Base-by-base conservation (phyloP, 2,329 filamentous ascomycete genomes). In the Cryphonectria parasitica region DNA sequence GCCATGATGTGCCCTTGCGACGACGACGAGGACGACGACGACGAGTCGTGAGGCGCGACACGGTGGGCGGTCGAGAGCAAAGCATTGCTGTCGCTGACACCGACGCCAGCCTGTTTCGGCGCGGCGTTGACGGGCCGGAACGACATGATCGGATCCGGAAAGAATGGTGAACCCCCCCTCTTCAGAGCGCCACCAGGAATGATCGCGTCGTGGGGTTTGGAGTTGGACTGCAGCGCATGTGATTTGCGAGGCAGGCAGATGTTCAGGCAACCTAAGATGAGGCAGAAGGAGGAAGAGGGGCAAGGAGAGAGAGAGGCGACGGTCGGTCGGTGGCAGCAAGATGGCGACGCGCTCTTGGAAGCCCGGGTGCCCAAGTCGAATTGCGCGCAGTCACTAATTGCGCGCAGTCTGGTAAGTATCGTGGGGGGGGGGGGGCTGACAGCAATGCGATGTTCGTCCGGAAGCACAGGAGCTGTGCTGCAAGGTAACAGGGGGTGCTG, bases 91-190 rank as follows among this genome's bases (percentile, higher is more conserved):
- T 61, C 45, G 52, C 45, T 63, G 56, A 43, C 34, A 31, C 43
- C 63, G 56, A 60, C 49, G 61, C 63, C 69, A 49, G 58, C 45
- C 71, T 68, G 71, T 58, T 66, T 68, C 71, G 71, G 58, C 68
- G 60, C 39, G 69, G 58, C 66, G 64, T 69, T 65, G 70, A 69
- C 71, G 54, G 71, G 68, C 66, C 69, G 71, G 58, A 69, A 70
- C 45, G 68, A 72, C 71, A 72, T 72, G 66, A 64, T 68, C 63
- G 61, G 25, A 19, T 58, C 25, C 54, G 25, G 54, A 31, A 31
- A 31, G 54, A 31, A 58, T 31, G 17, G 45, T 58, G 28, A 19
- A 28, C 54, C 58, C 58, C 58, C 31, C 54, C 31, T 34, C 58
- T 61, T 19, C 17, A 61, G 17, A 15, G 58, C 58, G 58, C 58